phyloP scores from a whole-genome alignment of 176 grass and related monocot genomes.

The Triticum turgidum region DNA sequence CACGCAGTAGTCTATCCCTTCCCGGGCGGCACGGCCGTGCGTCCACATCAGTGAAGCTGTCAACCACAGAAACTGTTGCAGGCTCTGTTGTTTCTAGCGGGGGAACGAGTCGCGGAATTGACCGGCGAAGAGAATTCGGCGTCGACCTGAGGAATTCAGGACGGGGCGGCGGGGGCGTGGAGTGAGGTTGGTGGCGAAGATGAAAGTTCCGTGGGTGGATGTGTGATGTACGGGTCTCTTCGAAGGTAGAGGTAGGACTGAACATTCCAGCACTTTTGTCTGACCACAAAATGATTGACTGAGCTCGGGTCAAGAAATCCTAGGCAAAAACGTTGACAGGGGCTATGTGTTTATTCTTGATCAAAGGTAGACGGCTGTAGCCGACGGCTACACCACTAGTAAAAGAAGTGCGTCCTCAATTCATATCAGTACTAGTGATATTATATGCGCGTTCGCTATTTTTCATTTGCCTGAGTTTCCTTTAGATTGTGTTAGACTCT shows the following conservation, averaged over 20 bases:
- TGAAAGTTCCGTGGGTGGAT: neutral
- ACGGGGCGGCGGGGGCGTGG: neutral
- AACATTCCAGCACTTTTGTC: neutral
- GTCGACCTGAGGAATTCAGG: neutral
- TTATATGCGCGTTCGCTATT: no score
- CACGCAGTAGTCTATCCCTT: neutral
- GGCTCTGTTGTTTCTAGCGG: no score
- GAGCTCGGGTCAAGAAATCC: neutral
- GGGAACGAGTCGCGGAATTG: neutral
- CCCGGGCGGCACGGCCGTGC: neutral
- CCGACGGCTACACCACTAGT: neutral
- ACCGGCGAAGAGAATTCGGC: neutral
- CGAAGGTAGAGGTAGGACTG: neutral
- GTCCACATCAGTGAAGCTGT: conserved; percentile 9
- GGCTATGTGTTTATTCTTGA: no score
- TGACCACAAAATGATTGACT: neutral
- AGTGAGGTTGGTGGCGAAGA: neutral
- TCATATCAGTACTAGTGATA: no score
- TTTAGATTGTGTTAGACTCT: no score
- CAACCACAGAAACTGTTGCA: neutral
- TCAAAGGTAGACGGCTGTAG: neutral
- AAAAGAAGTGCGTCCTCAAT: no score
- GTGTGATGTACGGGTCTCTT: neutral
- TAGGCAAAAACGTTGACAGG: neutral
- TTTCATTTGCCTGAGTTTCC: no score